A percentile compares a stretch with the other conserved stretches of the same genome.
Evolutionary conservation across 441 rosid genomes (phyloP).

Genomic region (Populus tomentosa): DNA sequence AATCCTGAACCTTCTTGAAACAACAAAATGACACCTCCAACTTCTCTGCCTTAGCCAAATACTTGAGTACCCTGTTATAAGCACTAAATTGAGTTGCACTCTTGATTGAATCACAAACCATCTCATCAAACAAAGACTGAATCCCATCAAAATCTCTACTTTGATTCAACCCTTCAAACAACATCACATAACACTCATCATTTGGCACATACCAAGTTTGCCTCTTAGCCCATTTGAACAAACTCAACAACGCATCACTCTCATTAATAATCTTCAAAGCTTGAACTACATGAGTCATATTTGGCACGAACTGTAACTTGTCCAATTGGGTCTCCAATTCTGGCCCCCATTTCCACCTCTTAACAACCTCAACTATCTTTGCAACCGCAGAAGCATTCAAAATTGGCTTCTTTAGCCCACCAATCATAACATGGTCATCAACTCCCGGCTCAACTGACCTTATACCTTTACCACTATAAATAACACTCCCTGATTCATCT

Average conservation of each 20-base stretch:
- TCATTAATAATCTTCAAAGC: conserved; percentile 65
- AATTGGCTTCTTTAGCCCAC: conserved; percentile 74
- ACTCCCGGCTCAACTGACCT: conserved; percentile 80
- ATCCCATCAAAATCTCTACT: conserved; percentile 64
- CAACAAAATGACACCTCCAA: conserved; percentile 84
- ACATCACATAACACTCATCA: conserved; percentile 57
- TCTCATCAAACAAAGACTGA: conserved; percentile 72
- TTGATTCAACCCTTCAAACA: conserved; percentile 74
- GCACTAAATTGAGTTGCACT: conserved; percentile 38
- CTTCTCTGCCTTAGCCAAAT: conserved; percentile 86
- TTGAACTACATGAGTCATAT: conserved; percentile 68
- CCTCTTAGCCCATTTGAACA: conserved; percentile 86
- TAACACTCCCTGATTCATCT: conserved; percentile 81
- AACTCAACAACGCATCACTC: conserved; percentile 59
- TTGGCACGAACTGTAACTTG: conserved; percentile 78
- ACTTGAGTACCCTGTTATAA: conserved; percentile 74
- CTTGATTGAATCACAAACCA: conserved; percentile 61
- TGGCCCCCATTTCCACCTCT: conserved; percentile 98
- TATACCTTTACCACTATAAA: conserved; percentile 75
- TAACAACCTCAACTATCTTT: conserved; percentile 82
- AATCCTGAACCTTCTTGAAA: conserved; percentile 80
- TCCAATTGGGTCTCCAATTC: conserved; percentile 84
- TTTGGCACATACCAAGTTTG: conserved; percentile 69
- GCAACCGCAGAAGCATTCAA: conserved; percentile 76
- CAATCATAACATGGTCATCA: conserved; percentile 85